Conservation (phyloP, 495 filamentous ascomycete genomes). For the Pyrenula massariospora region DNA sequence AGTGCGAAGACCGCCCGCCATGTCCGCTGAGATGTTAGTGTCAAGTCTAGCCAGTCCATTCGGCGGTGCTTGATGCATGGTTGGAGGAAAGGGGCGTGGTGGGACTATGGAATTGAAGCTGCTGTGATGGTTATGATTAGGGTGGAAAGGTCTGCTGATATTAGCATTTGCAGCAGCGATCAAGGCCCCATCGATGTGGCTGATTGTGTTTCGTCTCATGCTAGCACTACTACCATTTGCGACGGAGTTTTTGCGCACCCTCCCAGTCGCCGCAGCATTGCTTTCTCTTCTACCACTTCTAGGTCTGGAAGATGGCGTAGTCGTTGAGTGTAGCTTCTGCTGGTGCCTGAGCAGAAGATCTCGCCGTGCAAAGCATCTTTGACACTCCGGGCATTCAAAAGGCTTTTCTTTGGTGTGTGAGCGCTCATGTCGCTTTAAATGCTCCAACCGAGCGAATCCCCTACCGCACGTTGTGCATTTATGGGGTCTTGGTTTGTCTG, state of each 20-base stretch:
- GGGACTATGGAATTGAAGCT: slow-evolving; percentile 46
- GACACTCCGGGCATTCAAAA: slow-evolving; percentile 94
- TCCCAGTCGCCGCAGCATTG: slow-evolving; percentile 59
- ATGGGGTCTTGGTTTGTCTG: slow-evolving; percentile 94
- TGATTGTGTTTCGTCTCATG: slow-evolving; percentile 94
- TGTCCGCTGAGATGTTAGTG: slow-evolving; percentile 54
- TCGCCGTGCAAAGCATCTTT: slow-evolving; percentile 86
- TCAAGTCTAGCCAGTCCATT: slow-evolving; percentile 74
- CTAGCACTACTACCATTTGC: slow-evolving; percentile 46
- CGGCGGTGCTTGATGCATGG: slow-evolving; percentile 3
- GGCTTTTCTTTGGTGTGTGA: slow-evolving; percentile 99
- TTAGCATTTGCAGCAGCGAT: slow-evolving; percentile 49
- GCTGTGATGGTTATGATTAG: slow-evolving; percentile 47
- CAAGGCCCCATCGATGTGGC: slow-evolving; percentile 74
- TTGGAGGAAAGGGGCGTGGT: slow-evolving; percentile 38
- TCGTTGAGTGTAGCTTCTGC: slow-evolving; percentile 98
- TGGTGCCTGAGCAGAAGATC: slow-evolving; percentile 91
- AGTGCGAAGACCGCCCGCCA: slow-evolving; percentile 59
- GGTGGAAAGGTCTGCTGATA: slow-evolving; percentile 31
- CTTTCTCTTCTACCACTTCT: slow-evolving; percentile 73
- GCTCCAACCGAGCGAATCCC: slow-evolving; percentile 90
- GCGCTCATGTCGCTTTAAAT: slow-evolving; percentile 94
- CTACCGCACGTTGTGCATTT: slow-evolving; percentile 86
- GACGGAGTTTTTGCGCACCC: slow-evolving; percentile 87
- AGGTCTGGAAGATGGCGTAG: slow-evolving; percentile 77